Evolutionary conservation across 1,139 yeast genomes (phyloP).

Genomic region (Suhomyces guaymorum): DNA sequence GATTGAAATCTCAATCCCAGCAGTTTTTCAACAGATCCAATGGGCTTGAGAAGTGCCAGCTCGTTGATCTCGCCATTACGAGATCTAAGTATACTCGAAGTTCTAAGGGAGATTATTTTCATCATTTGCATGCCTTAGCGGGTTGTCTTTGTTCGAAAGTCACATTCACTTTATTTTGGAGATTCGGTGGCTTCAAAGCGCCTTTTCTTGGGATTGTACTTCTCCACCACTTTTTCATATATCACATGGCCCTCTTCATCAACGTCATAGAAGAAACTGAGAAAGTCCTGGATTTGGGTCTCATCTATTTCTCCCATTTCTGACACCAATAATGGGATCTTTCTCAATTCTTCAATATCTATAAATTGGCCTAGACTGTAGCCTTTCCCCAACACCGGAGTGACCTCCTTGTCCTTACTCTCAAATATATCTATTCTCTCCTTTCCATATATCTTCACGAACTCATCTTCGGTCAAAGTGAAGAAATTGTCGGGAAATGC

Average conservation of each 20-base stretch:
- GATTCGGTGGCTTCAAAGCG: constrained; percentile 11
- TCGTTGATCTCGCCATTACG: no score
- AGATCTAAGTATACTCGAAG: no score
- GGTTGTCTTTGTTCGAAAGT: no score
- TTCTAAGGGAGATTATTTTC: no score
- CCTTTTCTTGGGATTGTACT: constrained; percentile 23
- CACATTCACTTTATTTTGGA: no score
- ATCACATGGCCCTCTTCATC: constrained; percentile 27
- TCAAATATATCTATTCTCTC: constrained; percentile 24
- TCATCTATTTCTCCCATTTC: constrained; percentile 18
- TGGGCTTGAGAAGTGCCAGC: no score
- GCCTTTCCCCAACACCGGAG: constrained; percentile 31
- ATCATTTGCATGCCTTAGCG: no score
- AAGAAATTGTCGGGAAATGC: constrained; percentile 56
- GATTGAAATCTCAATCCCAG: no score
- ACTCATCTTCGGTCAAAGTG: constrained; percentile 44
- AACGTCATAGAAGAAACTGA: constrained; percentile 34
- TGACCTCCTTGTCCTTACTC: constrained; percentile 25
- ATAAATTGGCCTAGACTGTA: constrained; percentile 29
- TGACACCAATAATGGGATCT: constrained; percentile 26
- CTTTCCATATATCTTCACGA: constrained; percentile 51
- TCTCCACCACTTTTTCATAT: constrained; percentile 24
- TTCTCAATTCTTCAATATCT: constrained; percentile 16
- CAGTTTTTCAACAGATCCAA: no score
- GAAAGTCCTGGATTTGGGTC: constrained; percentile 29